These are phyloP conservation scores for Chlorella sp. DNA, from an alignment of 139 green algal species.

Conservation along the genomic window DNA sequence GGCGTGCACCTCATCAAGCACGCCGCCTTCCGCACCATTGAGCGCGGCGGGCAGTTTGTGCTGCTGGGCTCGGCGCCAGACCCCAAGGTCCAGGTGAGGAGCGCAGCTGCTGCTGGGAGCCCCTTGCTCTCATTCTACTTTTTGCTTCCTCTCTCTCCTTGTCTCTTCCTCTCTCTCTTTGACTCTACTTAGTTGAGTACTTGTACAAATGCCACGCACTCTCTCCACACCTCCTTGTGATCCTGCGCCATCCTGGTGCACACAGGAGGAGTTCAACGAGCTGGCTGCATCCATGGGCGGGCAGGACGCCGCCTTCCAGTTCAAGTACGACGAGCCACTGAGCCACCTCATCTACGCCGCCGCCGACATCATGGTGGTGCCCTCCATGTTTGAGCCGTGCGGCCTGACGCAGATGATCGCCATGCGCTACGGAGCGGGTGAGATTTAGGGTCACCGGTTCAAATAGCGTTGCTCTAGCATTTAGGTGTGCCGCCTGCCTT, in stretches of 20 bases:
- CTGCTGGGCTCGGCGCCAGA: conserved; percentile 92
- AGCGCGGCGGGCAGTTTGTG: conserved; percentile 93
- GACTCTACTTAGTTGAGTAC: neutral
- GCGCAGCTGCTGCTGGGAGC: neutral
- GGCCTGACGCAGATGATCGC: conserved; percentile 90
- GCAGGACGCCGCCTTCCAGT: conserved; percentile 52
- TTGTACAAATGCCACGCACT: neutral
- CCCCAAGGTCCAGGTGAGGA: conserved; percentile 45
- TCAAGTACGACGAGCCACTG: conserved; percentile 56
- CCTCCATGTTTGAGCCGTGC: conserved; percentile 93
- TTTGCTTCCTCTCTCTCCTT: no score
- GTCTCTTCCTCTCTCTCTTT: no score
- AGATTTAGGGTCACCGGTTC: no score
- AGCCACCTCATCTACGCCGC: conserved; percentile 89
- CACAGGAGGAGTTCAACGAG: conserved; percentile 71
- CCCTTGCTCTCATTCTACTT: no score
- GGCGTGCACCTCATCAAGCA: conserved; percentile 90
- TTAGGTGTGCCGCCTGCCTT: no score
- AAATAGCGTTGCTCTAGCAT: no score
- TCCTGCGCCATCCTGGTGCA: no score
- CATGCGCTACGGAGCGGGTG: conserved; percentile 73
- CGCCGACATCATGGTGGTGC: conserved; percentile 91
- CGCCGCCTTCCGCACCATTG: conserved; percentile 63
- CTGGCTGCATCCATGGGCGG: conserved; percentile 38
- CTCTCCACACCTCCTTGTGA: no score